Base-by-base conservation (phyloP, 768 basidiomycete genomes). In the Mycena epipterygia region DNA sequence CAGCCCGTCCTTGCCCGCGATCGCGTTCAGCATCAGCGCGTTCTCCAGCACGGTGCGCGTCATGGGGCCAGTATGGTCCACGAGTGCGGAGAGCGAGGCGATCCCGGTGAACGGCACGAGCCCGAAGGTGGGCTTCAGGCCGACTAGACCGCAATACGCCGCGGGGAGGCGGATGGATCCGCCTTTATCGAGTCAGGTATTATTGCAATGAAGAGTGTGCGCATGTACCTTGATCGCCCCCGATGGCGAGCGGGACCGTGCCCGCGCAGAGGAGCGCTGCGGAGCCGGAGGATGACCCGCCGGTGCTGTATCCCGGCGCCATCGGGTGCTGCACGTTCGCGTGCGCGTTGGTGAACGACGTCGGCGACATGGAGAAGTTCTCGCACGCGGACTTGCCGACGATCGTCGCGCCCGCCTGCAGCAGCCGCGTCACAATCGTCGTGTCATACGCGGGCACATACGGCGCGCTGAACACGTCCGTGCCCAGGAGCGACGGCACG, bases 321-420 rank as follows among this genome's bases (percentile, higher is more conserved):
- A 80, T 79, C 8, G 83, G 79, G 55, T 84, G 83, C 59, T 81
- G 78, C 1, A 84, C 79, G 37, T 71, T 68, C 13, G 62, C 73
- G 21, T 71, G 46, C 1, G 73, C 67, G 52, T 71, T 71, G n/a
- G 73, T 71, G 56, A 74, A 74, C 6, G 73, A 74, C 1, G 48
- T 68, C 33, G 68, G 68, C 6, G 72, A 44, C 90, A 93, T 92
- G 5, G 92, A 92, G 74, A 94, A 93, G 79, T 94, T 92, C 73
- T 94, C 93, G 80, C 91, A 91, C 76, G 91, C 91, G 2, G 91
- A 87, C 78, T 93, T 93, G 5, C 91, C 93, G 2, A 88, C 73
- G 17, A 93, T 82, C 5, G 81, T 67, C 0, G 87, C 91, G 3
- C 91, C 91, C 0, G 81, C 79, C 0, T 76, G 56, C 0, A 80